These are phyloP conservation scores for Termitomyces sp. DNA, from an alignment of 768 basidiomycete genomes.

Conservation along the genomic window DNA sequence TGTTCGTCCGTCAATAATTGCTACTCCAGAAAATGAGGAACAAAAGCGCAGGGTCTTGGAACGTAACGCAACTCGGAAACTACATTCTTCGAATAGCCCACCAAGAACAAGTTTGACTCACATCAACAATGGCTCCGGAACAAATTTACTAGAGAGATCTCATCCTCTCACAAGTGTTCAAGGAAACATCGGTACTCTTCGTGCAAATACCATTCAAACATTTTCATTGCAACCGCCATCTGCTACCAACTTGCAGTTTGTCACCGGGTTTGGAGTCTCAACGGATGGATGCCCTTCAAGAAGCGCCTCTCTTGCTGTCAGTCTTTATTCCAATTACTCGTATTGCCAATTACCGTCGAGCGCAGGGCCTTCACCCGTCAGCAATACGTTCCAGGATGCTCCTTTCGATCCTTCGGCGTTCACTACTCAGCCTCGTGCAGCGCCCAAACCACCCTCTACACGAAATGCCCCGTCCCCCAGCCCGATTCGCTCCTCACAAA, in stretches of 20 bases:
- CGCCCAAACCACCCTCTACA: constrained; percentile 5
- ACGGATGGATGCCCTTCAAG: constrained; percentile 27
- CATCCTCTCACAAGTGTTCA: neutral
- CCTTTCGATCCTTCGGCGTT: constrained; percentile 13
- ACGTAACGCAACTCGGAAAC: constrained; percentile 43
- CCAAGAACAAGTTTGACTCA: neutral
- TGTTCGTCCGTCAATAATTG: constrained; percentile 35
- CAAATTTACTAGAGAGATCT: neutral
- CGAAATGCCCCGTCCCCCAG: constrained; percentile 8
- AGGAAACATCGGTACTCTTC: neutral
- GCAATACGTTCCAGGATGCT: constrained; percentile 17
- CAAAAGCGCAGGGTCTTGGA: constrained; percentile 48
- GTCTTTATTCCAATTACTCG: constrained; percentile 60
- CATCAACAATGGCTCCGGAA: neutral
- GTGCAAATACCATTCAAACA: constrained; percentile 1
- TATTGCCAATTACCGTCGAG: constrained; percentile 58
- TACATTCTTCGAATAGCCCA: constrained; percentile 21
- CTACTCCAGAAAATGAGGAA: constrained; percentile 32
- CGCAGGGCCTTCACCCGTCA: constrained; percentile 37
- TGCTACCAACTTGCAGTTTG: constrained; percentile 4
- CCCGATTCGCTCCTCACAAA: constrained; percentile 3
- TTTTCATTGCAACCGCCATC: neutral
- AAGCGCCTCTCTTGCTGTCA: constrained; percentile 26
- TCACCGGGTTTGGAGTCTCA: constrained; percentile 1
- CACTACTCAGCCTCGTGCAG: constrained; percentile 7